A percentile compares a stretch with the other conserved stretches of the same genome.
Conservation (phyloP, 2,329 filamentous ascomycete species). For the Colletotrichum sp. region DNA sequence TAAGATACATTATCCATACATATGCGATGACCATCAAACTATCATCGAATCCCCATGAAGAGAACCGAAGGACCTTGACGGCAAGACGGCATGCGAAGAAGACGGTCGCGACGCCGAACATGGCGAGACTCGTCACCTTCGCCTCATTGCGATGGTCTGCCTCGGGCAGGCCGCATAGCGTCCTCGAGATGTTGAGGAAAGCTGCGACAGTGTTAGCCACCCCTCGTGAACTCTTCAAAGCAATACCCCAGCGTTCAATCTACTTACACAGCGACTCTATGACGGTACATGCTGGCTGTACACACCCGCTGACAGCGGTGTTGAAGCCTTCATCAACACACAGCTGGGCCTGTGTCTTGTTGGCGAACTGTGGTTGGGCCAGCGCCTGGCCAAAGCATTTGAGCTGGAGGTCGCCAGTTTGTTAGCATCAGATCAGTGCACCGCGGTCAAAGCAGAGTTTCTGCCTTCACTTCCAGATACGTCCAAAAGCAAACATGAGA, state of each 20-base stretch:
- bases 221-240: not conserved
- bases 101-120: not conserved
- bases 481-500: not conserved
- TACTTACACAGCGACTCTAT: not conserved
- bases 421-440: not conserved
- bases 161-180: not conserved
- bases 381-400: not conserved
- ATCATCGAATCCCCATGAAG: not conserved
- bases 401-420: not conserved
- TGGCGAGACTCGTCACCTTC: not conserved
- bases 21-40: not conserved
- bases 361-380: not conserved
- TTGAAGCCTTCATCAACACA: slow-evolving; percentile 5
- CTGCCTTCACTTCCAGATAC: not conserved
- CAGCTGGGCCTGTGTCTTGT: not conserved
- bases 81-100: not conserved
- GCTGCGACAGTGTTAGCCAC: not conserved
- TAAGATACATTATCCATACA: not conserved
- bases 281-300: not conserved
- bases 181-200: slow-evolving; percentile 7
- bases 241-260: rapidly evolving
- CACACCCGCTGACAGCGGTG: not conserved
- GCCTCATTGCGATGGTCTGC: not conserved
- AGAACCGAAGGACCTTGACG: not conserved
- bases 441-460: not conserved